Evolutionary conservation across 179 eudicot species (phyloP), one percentile per base, ranked within the genome.

Genomic region (Dionaea muscipula): DNA sequence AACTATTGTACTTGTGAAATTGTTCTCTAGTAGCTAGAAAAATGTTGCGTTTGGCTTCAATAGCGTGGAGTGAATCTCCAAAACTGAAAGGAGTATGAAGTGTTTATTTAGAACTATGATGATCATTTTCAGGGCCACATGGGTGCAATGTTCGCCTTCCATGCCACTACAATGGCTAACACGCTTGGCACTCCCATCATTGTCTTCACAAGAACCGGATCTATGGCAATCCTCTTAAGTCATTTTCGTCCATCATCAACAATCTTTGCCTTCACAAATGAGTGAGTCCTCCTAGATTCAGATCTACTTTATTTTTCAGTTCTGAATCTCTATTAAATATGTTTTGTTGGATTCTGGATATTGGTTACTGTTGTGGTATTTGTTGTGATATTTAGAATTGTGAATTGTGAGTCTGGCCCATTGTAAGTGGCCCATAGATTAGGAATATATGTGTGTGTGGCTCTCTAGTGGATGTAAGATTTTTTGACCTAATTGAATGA

Each of bases 141-240:
- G 98, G 73, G 98, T 51, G 78, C 67, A 67, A 88, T 82, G 83
- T 88, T 91, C 81, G 98, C 93, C 68, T 81, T 78, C 72, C 98
- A 91, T 63, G 81, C 93, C 60, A 81, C 94, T 65, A 84, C 86
- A 31, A 91, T 91, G 81, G 91, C 98, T 39, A 78, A 91, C 66
- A 84, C 94, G 47, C 89, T 84, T 46, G 68, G 31, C n/a, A 87
- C 89, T 72, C 89, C 98, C 35, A 74, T 91, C 60, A 82, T 91
- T 67, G 98, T 91, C 49, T 91, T 91, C 72, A 91, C 98, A 46
- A 85, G 84, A 78, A 84, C 96, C 18, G 98, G 98, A 59, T 87
- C 96, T 61, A 91, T 91, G 98, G 98, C 98, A 53, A 37, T 87
- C 63, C 75, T 72, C 49, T 62, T 91, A 57, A 91, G 98, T 58